phyloP scores from a whole-genome alignment of 345 rosid genomes.

The Lepidium sativum region DNA sequence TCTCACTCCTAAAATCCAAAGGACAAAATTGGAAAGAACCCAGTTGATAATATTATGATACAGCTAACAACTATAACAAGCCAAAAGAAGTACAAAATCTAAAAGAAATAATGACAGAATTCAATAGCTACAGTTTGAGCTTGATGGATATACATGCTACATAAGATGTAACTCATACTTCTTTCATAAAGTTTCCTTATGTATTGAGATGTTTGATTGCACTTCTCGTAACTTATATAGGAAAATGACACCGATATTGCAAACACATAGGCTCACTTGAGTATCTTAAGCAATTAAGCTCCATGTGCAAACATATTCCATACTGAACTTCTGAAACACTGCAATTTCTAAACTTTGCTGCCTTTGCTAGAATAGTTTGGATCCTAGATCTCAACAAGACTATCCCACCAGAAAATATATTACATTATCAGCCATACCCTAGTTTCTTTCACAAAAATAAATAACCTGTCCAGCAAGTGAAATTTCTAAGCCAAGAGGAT shows the following conservation, averaged over 20 bases:
- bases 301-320: not conserved
- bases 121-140: not conserved
- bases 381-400: not conserved
- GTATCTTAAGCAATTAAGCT: not conserved
- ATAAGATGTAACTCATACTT: not conserved
- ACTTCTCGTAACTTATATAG: conserved; percentile 1
- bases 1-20: conserved; percentile 48
- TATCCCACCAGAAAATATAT: not conserved
- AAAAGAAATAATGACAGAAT: not conserved
- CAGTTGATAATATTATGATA: not conserved
- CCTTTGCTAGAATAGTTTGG: not conserved
- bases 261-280: not conserved
- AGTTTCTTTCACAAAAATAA: not conserved
- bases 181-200: not conserved
- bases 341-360: not conserved
- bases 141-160: not conserved
- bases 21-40: not conserved
- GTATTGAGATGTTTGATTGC: not conserved
- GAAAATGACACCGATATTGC: not conserved
- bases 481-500: not conserved
- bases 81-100: not conserved
- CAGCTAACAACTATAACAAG: not conserved
- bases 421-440: not conserved
- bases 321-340: not conserved
- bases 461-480: not conserved